Base-by-base conservation (phyloP, 108 stramenopile species). In the Parietichytrium sp. region DNA sequence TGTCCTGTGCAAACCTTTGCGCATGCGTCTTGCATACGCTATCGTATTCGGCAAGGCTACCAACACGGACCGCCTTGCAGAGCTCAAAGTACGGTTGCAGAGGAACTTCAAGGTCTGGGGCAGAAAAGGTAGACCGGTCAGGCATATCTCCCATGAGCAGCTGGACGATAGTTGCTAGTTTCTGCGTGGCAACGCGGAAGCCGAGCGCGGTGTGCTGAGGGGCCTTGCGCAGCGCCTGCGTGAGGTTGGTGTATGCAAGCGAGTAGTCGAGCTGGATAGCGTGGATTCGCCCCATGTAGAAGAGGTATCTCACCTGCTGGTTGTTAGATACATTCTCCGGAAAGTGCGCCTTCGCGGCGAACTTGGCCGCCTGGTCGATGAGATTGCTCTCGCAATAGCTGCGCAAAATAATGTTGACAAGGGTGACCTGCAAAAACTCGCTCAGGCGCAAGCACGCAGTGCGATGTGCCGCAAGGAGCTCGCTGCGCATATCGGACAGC, bases 121-220 rank as follows among this genome's bases (percentile, higher is more conserved):
- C 86, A 33, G 54, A 30, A 89, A 98, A 98, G 20, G 92, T 86
- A 80, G 86, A 81, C 15, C 96, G 88, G 48, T 96, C 95, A 6
- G 98, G 98, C 54, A 97, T 94, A 72, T 97, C 96, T 29, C 98
- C 98, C 92, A 96, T 95, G 79, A 99, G 93, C 29, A 97, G 90
- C 86, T 97, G 95, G 4, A 95, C 96, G 0, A 96, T 89, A 29
- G 95, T 85, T 50, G 92, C 83, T 20, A 95, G 91, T 29, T 94
- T 89, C 52, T 96, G 94, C 13, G 90, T 92, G 54, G 93, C 86
- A 49, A 94, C 89, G 30, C 92, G 90, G 83, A 98, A 98, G 42
- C 95, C 98, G 18, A 93, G 79, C 3, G 92, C 98, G 8, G 95
- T 94, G 82, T 92, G 93, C 77, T 93, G 88, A 15, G 98, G 97